phyloP scores from a whole-genome alignment of 495 filamentous ascomycete genomes.

The Podospora fimiseda region DNA sequence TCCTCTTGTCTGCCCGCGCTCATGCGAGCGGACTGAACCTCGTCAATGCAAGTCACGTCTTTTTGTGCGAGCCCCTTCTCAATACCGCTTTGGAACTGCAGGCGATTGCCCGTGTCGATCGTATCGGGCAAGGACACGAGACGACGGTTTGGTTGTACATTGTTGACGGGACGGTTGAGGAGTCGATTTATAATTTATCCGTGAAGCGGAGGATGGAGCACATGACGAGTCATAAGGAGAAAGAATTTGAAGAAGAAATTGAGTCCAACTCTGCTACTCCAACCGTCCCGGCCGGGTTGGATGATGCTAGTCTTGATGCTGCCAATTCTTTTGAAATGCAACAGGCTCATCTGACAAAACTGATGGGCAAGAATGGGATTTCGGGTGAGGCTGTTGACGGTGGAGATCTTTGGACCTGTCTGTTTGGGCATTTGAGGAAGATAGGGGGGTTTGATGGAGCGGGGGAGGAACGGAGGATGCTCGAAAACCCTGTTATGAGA shows the following conservation, averaged over 20 bases:
- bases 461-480: conserved; percentile 11
- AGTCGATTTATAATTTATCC: conserved; percentile 80
- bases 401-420: conserved; percentile 81
- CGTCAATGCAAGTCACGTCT: conserved; percentile 88
- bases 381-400: conserved; percentile 77
- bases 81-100: conserved; percentile 92
- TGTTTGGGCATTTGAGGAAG: conserved; percentile 59
- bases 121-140: conserved; percentile 80
- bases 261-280: too few relatives aligned
- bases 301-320: conserved; percentile 59
- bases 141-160: conserved; percentile 97
- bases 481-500: conserved; percentile 12
- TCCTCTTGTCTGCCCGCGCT: conserved; percentile 80
- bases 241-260: conserved; percentile 3
- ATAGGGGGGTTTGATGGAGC: conserved; percentile 6
- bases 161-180: conserved; percentile 79
- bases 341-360: conserved; percentile 54
- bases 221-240: conserved; percentile 39
- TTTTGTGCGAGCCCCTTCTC: conserved; percentile 87
- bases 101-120: conserved; percentile 86
- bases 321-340: conserved; percentile 81
- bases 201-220: conserved; percentile 71
- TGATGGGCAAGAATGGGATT: conserved; percentile 62
- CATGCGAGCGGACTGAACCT: conserved; percentile 86
- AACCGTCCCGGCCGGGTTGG: too few relatives aligned